phyloP scores from a whole-genome alignment of 2,329 filamentous ascomycete species.

The Epichloe gansuensis region DNA sequence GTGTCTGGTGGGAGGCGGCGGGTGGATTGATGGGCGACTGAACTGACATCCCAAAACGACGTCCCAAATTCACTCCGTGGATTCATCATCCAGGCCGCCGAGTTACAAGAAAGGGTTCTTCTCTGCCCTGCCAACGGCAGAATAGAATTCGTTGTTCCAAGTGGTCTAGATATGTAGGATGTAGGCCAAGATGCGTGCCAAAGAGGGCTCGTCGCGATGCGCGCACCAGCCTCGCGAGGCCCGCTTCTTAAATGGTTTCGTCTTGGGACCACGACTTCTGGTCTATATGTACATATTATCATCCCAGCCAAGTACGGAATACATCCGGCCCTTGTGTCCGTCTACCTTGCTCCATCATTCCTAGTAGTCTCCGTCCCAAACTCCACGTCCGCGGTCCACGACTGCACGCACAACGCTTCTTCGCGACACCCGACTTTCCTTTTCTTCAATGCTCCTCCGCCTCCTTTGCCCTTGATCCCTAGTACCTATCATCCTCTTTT shows the following conservation, averaged over 20 bases:
- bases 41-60: too few species aligned
- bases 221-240: too few species aligned
- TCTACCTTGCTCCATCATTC: constrained; percentile 5
- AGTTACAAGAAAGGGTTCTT: too few species aligned
- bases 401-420: constrained; percentile 4
- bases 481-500: neutral
- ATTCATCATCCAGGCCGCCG: too few species aligned
- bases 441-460: neutral
- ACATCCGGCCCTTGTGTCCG: neutral
- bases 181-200: too few species aligned
- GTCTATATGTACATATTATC: neutral
- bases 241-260: neutral
- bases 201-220: neutral
- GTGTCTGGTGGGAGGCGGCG: neutral
- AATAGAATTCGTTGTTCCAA: neutral
- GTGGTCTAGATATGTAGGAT: too few species aligned
- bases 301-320: neutral
- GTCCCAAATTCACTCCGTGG: too few species aligned
- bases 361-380: neutral
- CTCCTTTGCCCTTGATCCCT: neutral
- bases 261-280: neutral
- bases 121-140: too few species aligned
- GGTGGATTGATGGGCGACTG: neutral
- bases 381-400: constrained; percentile 6
- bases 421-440: constrained; percentile 7